phyloP scores from a whole-genome alignment of 1,284 basidiomycete species.

The Lentinula novae-zelandiae region DNA sequence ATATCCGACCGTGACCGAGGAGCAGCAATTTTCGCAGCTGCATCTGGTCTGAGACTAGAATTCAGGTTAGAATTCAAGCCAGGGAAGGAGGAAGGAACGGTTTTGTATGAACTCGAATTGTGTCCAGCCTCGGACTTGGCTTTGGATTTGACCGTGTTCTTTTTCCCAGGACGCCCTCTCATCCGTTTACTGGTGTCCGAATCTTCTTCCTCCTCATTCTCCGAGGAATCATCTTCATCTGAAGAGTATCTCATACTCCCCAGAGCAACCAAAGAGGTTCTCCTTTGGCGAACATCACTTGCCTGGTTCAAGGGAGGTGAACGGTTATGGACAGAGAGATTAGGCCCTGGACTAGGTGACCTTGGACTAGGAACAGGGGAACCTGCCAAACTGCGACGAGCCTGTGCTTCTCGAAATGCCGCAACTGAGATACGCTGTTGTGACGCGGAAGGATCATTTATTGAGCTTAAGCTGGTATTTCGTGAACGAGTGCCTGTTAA shows the following conservation, averaged over 20 bases:
- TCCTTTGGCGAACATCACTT: neutral
- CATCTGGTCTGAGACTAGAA: neutral
- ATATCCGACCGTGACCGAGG: constrained; percentile 25
- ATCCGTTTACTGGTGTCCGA: constrained; percentile 1
- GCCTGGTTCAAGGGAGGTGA: neutral
- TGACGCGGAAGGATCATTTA: constrained; percentile 31
- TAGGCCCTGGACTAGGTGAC: constrained; percentile 34
- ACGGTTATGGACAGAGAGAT: constrained; percentile 5
- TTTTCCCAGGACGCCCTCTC: neutral
- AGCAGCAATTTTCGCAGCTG: neutral
- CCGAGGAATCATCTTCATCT: constrained; percentile 15
- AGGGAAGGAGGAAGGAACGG: neutral
- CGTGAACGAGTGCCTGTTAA: constrained; percentile 40
- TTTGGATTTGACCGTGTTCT: constrained; percentile 13
- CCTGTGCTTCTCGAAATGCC: constrained; percentile 73
- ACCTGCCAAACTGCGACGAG: constrained; percentile 55
- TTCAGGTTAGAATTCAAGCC: neutral
- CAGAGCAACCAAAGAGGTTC: constrained; percentile 5
- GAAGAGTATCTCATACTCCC: constrained; percentile 4
- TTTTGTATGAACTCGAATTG: constrained; percentile 21
- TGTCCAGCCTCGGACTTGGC: constrained; percentile 40
- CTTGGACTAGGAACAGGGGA: constrained; percentile 56
- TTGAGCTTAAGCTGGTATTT: constrained; percentile 51
- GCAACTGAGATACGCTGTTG: constrained; percentile 74
- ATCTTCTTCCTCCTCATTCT: constrained; percentile 15